These are phyloP conservation scores for Colletotrichum sp. DNA, from an alignment of 2,329 filamentous ascomycete species.

Conservation along the genomic window DNA sequence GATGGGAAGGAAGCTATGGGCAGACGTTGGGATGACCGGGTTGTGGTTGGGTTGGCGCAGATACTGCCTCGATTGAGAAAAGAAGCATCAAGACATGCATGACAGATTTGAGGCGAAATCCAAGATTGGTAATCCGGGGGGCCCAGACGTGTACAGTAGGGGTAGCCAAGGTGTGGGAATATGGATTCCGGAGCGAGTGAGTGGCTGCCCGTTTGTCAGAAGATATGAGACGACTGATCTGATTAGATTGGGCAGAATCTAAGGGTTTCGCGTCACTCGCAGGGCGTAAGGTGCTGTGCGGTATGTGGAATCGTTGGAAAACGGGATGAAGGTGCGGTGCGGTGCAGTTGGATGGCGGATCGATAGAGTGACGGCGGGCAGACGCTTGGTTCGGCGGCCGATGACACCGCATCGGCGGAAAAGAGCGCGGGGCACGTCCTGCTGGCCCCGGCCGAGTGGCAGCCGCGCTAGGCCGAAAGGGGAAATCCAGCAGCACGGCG, in stretches of 20 bases:
- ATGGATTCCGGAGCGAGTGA: not conserved
- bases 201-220: not conserved
- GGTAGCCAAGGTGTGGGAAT: not conserved
- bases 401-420: not conserved
- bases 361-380: not conserved
- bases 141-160: not conserved
- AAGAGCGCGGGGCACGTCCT: not conserved
- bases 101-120: not conserved
- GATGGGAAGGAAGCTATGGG: not conserved
- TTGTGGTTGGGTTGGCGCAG: not conserved
- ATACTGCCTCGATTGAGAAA: constrained; percentile 17
- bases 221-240: not conserved
- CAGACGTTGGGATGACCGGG: not conserved
- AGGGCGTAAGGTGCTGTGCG: not conserved
- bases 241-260: not conserved
- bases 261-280: not conserved
- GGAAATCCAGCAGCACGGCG: constrained; percentile 35
- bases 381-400: not conserved
- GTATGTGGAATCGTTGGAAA: not conserved
- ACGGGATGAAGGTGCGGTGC: not conserved
- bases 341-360: not conserved
- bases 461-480: constrained; percentile 28
- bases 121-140: not conserved
- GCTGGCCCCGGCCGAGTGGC: not conserved
- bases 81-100: constrained; percentile 17